Base-by-base conservation (phyloP, 495 filamentous ascomycete species). In the Bryoglossum gracile region DNA sequence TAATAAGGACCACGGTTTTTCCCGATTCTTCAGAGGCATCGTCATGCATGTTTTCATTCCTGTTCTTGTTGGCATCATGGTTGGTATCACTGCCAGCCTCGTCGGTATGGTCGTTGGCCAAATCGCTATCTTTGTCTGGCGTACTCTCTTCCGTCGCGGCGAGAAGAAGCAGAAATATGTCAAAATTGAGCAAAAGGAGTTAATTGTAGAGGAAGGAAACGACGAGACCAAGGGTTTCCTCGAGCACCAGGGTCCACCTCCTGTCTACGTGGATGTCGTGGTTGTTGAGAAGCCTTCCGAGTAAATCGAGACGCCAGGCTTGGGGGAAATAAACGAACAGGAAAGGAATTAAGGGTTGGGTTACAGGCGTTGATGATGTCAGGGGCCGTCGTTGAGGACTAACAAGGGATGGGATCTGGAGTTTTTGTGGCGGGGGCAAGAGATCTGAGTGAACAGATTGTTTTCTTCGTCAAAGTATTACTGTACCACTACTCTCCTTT, bases 71-170 rank as follows among this genome's bases (percentile, higher is more conserved):
- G 76, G 76, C 40, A 66, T 78, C 36, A 59, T 70, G 22, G 73
- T 71, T 43, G 76, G 75, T 54, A 63, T 78, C n/a, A 62, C 61
- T 37, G 67, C 71, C 39, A 73, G 72, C 65, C 54, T 75, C 23
- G 53, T 78, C 41, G 73, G 73, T 28, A 77, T 77, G 72, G 56
- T 72, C 17, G 62, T 73, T 51, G 73, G 74, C 16, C 69, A 69
- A 8, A 48, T 72, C 26, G 54, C 67, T 19, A 67, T 77, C 42
- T 66, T 66, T 23, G 24, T 73, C 23, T 76, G 68, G 68, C 69
- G 71, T 45, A 36, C 48, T 9, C 43, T 68, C 34, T 60, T 60
- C 56, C 62, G 65, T 51, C 55, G 55, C 30, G 41, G 45, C 28
- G 14, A 18, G 4, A 21, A 34, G 17, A 30, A 33, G 8, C 41